Conservation (phyloP, 331 rosid genomes). For the Prunus yedoensis region DNA sequence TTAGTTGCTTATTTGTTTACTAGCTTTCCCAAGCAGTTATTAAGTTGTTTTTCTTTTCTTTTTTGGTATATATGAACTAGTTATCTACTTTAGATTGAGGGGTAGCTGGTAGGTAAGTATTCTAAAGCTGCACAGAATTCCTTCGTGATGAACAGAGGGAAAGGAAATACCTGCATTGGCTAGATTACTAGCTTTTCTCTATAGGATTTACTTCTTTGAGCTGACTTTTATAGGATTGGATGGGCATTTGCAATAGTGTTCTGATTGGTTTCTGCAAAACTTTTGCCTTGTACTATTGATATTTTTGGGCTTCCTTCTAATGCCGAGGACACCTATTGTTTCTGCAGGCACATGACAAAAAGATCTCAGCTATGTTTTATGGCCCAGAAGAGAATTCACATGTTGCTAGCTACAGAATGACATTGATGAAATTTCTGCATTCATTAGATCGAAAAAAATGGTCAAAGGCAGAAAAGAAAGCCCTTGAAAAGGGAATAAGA, state of each 20-base stretch:
- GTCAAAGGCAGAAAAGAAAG: constrained; percentile 58
- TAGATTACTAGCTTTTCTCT: neutral
- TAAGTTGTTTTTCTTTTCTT: neutral
- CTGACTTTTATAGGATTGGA: neutral
- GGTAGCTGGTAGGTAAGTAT: neutral
- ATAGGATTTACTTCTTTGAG: neutral
- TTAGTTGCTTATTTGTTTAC: constrained; percentile 29
- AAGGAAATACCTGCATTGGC: neutral
- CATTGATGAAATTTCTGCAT: constrained; percentile 57
- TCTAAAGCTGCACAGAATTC: neutral
- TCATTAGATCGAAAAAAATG: constrained; percentile 63
- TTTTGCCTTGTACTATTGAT: neutral
- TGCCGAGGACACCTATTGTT: constrained; percentile 3
- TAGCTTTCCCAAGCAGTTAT: constrained; percentile 2
- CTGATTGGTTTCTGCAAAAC: neutral
- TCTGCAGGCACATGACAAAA: constrained; percentile 50
- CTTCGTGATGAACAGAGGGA: neutral
- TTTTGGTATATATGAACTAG: neutral
- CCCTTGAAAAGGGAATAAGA: constrained; percentile 74
- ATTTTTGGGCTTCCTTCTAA: constrained; percentile 15
- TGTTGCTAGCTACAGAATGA: constrained; percentile 63
- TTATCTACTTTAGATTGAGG: neutral
- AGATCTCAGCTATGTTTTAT: constrained; percentile 44
- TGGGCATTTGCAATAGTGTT: neutral
- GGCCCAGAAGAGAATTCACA: constrained; percentile 81